These are phyloP conservation scores for Galerina marginata DNA, from an alignment of 768 basidiomycete species.

Conservation along the genomic window DNA sequence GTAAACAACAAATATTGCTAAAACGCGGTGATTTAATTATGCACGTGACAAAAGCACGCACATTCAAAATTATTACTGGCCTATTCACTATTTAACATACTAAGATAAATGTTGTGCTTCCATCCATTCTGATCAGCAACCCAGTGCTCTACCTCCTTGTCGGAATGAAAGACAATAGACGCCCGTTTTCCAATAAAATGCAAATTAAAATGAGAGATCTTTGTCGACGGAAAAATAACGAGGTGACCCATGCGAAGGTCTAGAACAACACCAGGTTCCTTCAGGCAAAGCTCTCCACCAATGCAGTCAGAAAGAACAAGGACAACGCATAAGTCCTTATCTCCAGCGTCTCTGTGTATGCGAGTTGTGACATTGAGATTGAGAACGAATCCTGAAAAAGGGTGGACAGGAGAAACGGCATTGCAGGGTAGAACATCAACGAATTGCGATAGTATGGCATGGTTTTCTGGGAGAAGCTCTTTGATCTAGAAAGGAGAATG, in stretches of 20 bases:
- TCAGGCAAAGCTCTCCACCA: slow-evolving; percentile 21
- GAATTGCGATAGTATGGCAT: slow-evolving; percentile 2
- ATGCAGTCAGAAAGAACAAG: slow-evolving; percentile 14
- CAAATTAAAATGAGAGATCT: slow-evolving; percentile 23
- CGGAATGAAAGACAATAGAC: slow-evolving; percentile 23
- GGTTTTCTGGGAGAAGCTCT: slow-evolving; percentile 5
- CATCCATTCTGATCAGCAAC: slow-evolving; percentile 10
- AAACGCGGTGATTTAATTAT: no score
- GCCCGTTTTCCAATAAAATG: slow-evolving; percentile 18
- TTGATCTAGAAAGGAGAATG: not conserved
- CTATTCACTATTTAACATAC: no score
- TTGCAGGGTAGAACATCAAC: slow-evolving; percentile 13
- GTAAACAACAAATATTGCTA: no score
- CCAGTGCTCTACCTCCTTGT: slow-evolving; percentile 4
- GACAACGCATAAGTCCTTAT: slow-evolving; percentile 21
- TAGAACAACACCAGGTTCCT: slow-evolving; percentile 24
- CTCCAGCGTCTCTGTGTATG: slow-evolving; percentile 12
- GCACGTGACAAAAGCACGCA: no score
- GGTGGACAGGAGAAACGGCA: slow-evolving; percentile 13
- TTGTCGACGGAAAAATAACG: slow-evolving; percentile 17
- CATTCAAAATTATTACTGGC: no score
- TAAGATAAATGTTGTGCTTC: slow-evolving; percentile 1
- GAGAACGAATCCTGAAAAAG: slow-evolving; percentile 19
- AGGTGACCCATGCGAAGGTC: slow-evolving; percentile 14
- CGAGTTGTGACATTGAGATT: slow-evolving; percentile 21